Evolutionary conservation across 306 rosid genomes (phyloP).

Genomic region (Cajanus cajan): DNA sequence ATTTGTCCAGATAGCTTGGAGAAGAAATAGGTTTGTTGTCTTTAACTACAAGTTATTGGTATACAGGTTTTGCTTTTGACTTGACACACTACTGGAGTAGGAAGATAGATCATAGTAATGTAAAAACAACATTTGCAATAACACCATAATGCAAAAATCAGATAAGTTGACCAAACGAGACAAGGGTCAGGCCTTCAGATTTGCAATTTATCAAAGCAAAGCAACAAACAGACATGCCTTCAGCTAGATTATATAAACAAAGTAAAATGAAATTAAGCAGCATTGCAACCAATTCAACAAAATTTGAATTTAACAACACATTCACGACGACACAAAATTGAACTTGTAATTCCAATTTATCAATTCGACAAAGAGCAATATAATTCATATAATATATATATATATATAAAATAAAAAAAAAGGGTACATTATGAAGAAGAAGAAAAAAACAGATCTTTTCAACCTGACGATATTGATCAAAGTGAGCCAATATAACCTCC

Average conservation of each 20-base stretch:
- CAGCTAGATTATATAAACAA: not conserved
- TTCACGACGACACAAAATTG: not conserved
- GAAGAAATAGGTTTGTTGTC: not conserved
- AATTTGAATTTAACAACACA: not conserved
- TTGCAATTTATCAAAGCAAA: not conserved
- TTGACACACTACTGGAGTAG: not conserved
- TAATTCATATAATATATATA: slow-evolving; percentile 2
- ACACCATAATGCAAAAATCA: not conserved
- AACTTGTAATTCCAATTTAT: not conserved
- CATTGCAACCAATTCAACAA: not conserved
- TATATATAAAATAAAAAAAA: no score
- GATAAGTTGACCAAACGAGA: not conserved
- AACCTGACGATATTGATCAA: slow-evolving; percentile 93
- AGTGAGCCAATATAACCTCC: slow-evolving; percentile 77
- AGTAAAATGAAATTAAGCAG: not conserved
- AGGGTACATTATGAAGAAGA: not conserved
- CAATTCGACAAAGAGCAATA: slow-evolving; percentile 1
- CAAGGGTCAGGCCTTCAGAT: not conserved
- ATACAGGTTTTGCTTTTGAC: not conserved
- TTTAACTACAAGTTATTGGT: not conserved
- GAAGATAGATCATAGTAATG: not conserved
- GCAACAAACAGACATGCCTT: not conserved
- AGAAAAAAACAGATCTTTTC: slow-evolving; percentile 19
- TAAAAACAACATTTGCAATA: not conserved
- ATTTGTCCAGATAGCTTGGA: not conserved